Evolutionary conservation across 208 protist species (phyloP).

Genomic region (Leishmania guyanensis): DNA sequence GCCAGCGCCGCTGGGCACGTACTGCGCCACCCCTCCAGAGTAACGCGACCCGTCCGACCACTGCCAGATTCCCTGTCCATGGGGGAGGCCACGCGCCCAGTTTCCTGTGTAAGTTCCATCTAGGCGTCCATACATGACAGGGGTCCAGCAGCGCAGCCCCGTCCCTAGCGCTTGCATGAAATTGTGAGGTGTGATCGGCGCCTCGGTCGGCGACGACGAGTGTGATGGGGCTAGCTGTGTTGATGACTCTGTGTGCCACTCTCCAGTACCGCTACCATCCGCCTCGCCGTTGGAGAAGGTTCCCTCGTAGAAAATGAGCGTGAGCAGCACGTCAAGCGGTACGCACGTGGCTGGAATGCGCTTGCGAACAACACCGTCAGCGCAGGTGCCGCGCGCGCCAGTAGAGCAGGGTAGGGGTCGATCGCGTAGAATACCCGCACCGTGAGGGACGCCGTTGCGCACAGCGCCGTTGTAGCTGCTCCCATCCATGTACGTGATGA

Average conservation of each 20-base stretch:
- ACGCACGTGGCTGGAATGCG: conserved; percentile 20
- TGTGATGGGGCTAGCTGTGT: not conserved
- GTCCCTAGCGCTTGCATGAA: conserved; percentile 9
- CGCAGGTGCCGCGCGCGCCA: conserved; percentile 21
- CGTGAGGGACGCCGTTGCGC: conserved; percentile 52
- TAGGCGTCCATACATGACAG: conserved; percentile 31
- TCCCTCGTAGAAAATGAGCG: conserved; percentile 73
- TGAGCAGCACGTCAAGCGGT: conserved; percentile 8
- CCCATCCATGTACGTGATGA: conserved; percentile 55
- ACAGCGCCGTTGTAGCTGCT: conserved; percentile 69
- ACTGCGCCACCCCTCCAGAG: conserved; percentile 44
- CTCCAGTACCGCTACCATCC: conserved; percentile 64
- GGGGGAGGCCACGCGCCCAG: conserved; percentile 61
- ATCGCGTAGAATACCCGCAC: conserved; percentile 58
- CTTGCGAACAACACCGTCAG: not conserved
- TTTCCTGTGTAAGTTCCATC: conserved; percentile 67
- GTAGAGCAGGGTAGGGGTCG: conserved; percentile 14
- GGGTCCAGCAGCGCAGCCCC: conserved; percentile 23
- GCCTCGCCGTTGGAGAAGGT: conserved; percentile 65
- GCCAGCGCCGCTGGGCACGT: conserved; percentile 58
- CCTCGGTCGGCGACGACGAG: not conserved
- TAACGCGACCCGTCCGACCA: conserved; percentile 74
- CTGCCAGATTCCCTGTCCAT: conserved; percentile 65
- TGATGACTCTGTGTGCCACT: conserved; percentile 32
- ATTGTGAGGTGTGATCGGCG: conserved; percentile 12